Conservation (phyloP, 2,329 filamentous ascomycete species). For the Neofusicoccum sp. region DNA sequence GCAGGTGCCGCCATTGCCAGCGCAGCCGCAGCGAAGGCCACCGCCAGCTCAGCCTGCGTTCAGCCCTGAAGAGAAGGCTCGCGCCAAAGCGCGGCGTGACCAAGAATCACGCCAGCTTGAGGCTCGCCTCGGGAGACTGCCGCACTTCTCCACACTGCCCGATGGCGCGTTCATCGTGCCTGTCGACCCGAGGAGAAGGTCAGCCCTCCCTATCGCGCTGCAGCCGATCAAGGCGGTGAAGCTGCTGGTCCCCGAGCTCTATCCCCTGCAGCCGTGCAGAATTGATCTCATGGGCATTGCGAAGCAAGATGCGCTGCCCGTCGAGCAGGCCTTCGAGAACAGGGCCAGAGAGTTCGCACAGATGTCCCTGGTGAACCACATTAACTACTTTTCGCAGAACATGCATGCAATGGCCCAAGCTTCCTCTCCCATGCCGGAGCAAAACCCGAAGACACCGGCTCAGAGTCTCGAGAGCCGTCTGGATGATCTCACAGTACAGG, state of each 20-base stretch:
- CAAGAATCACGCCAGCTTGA: slow-evolving; percentile 73
- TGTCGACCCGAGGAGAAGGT: slow-evolving; percentile 64
- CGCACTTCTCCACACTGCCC: slow-evolving; percentile 67
- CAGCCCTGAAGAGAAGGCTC: slow-evolving; percentile 57
- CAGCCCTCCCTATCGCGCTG: slow-evolving; percentile 63
- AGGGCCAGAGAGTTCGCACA: slow-evolving; percentile 60
- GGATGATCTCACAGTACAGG: neutral
- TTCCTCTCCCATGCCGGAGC: neutral
- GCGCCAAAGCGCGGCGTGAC: slow-evolving; percentile 65
- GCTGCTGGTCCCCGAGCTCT: slow-evolving; percentile 70
- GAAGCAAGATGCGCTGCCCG: slow-evolving; percentile 60
- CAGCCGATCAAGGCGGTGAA: slow-evolving; percentile 65
- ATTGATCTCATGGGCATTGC: slow-evolving; percentile 68
- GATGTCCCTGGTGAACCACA: slow-evolving; percentile 69
- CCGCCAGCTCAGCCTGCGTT: slow-evolving; percentile 15
- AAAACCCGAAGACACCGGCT: neutral
- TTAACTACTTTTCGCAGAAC: slow-evolving; percentile 75
- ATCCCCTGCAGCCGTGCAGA: slow-evolving; percentile 69
- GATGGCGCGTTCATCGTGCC: slow-evolving; percentile 74
- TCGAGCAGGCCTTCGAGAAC: slow-evolving; percentile 67
- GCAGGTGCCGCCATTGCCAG: neutral
- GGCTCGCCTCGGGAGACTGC: slow-evolving; percentile 69
- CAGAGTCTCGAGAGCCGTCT: neutral
- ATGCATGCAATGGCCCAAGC: slow-evolving; percentile 65
- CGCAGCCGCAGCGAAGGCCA: slow-evolving; percentile 14